Conservation (phyloP, 768 basidiomycete genomes). For the Phlebiopsis flavidoalba region DNA sequence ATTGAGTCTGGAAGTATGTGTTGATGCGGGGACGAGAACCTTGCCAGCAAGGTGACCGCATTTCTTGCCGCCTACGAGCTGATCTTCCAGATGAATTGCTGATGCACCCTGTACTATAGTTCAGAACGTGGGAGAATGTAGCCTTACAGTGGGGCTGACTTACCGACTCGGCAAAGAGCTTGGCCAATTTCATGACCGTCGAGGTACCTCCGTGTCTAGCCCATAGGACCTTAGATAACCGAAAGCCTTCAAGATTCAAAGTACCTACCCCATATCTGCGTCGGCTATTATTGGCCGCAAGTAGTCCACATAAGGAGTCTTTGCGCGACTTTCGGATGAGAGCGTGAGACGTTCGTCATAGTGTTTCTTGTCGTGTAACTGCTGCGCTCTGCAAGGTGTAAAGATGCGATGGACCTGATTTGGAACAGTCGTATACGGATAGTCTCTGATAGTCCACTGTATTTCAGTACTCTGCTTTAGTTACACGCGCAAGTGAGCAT, state of each 20-base stretch:
- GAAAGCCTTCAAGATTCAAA: background rate
- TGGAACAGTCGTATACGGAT: constrained; percentile 94
- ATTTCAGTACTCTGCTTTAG: background rate
- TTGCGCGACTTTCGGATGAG: constrained; percentile 56
- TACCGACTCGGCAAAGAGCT: constrained; percentile 91
- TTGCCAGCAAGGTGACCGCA: constrained; percentile 91
- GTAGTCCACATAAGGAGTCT: constrained; percentile 81
- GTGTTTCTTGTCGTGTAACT: constrained; percentile 89
- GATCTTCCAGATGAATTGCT: constrained; percentile 91
- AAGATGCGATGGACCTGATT: constrained; percentile 92
- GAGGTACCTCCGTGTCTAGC: constrained; percentile 87
- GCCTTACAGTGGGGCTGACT: constrained; percentile 8
- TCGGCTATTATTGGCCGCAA: constrained; percentile 92
- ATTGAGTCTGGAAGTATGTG: constrained; percentile 82
- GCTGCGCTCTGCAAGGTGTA: constrained; percentile 85
- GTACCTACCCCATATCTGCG: constrained; percentile 81
- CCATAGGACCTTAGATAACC: background rate
- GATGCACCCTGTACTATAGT: constrained; percentile 63
- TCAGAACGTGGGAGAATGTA: background rate
- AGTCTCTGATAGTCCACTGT: constrained; percentile 52
- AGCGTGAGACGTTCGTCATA: constrained; percentile 79
- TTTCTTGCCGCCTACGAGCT: constrained; percentile 93
- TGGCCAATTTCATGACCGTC: constrained; percentile 90
- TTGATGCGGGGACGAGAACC: constrained; percentile 86
- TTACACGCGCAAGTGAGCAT: constrained; percentile 9